Percentiles rank a stretch among this genome's conserved stretches.
Evolutionary conservation across 192 early-diverging fungal genomes (phyloP).

Genomic region (Thamnidium elegans): DNA sequence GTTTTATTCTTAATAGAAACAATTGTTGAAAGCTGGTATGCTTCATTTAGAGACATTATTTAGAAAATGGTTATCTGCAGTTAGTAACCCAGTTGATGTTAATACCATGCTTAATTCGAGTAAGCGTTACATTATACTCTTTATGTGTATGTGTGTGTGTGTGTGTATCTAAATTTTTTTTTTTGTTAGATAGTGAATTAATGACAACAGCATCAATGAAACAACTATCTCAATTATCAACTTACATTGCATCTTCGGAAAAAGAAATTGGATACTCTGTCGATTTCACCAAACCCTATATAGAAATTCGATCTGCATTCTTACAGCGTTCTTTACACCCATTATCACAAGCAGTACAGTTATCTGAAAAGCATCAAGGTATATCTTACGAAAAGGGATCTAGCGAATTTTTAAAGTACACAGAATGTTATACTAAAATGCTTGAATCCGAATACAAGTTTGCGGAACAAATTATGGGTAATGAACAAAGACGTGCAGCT

Average conservation of each 20-base stretch:
- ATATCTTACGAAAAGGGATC: constrained; percentile 61
- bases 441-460: constrained; percentile 67
- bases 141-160: no score
- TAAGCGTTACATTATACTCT: neutral
- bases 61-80: constrained; percentile 42
- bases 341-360: constrained; percentile 46
- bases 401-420: constrained; percentile 59
- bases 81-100: constrained; percentile 44
- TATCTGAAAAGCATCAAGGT: constrained; percentile 47
- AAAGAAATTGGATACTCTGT: constrained; percentile 45
- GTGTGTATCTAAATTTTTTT: neutral
- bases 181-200: constrained; percentile 9
- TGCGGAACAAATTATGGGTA: constrained; percentile 56
- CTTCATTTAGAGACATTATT: constrained; percentile 57
- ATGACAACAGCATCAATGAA: constrained; percentile 25
- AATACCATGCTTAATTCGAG: constrained; percentile 21
- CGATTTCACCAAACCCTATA: constrained; percentile 61
- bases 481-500: constrained; percentile 38
- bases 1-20: constrained; percentile 30
- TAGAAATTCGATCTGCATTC: constrained; percentile 64
- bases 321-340: constrained; percentile 55
- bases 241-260: constrained; percentile 47
- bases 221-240: constrained; percentile 42
- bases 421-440: constrained; percentile 53
- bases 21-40: constrained; percentile 51